Percentiles rank a stretch among this genome's conserved stretches.
Conservation (phyloP, 2,329 filamentous ascomycete genomes). For the Fusarium pseudograminearum region DNA sequence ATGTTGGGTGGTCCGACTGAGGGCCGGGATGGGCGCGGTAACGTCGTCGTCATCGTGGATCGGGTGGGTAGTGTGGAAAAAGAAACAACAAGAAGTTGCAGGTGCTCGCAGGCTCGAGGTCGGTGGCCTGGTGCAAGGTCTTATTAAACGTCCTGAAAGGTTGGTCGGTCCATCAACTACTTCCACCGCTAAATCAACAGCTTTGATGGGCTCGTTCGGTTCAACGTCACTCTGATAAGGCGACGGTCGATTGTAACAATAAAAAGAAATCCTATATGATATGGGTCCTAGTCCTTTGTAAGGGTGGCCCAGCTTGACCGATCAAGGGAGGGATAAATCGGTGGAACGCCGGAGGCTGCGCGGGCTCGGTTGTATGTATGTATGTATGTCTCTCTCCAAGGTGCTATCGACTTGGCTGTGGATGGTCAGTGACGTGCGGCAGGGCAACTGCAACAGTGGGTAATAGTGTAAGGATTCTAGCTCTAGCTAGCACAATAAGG, state of each 20-base stretch:
- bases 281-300: slow-evolving; percentile 21
- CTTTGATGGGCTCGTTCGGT: slow-evolving; percentile 33
- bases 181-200: slow-evolving; percentile 8
- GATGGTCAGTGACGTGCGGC: slow-evolving; percentile 38
- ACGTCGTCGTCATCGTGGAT: slow-evolving; percentile 61
- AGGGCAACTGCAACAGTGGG: slow-evolving; percentile 25
- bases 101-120: slow-evolving; percentile 35
- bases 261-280: slow-evolving; percentile 28
- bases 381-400: slow-evolving; percentile 32
- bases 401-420: slow-evolving; percentile 37
- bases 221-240: slow-evolving; percentile 25
- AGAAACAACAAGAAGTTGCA: slow-evolving; percentile 21
- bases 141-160: slow-evolving; percentile 37
- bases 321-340: slow-evolving; percentile 41
- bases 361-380: slow-evolving; percentile 23
- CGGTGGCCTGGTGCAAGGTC: slow-evolving; percentile 40
- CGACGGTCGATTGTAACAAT: slow-evolving; percentile 3
- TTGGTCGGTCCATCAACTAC: slow-evolving; percentile 50
- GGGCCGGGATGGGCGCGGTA: slow-evolving; percentile 75
- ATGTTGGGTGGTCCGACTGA: slow-evolving; percentile 78
- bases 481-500: slow-evolving; percentile 26
- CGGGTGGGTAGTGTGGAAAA: slow-evolving; percentile 9
- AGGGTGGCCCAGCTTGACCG: slow-evolving; percentile 25
- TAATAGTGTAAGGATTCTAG: slow-evolving; percentile 24
- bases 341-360: slow-evolving; percentile 41